These are phyloP conservation scores for Populus trichocarpa DNA, from an alignment of 441 rosid species.

Conservation along the genomic window DNA sequence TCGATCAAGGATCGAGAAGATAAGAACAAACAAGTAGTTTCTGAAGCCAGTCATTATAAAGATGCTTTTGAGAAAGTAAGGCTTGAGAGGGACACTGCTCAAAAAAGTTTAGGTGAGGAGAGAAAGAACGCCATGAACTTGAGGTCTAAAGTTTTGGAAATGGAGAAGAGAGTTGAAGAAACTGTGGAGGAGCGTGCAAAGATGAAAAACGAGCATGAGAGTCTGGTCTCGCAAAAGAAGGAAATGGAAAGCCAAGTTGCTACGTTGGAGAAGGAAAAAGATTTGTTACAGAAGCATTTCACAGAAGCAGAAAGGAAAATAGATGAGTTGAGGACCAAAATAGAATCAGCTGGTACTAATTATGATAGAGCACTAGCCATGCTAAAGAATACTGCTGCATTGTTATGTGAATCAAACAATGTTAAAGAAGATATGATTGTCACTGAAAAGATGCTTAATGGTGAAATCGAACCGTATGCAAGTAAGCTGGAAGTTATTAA, in stretches of 20 bases:
- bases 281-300: slow-evolving; percentile 31
- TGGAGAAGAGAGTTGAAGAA: slow-evolving; percentile 36
- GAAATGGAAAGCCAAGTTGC: slow-evolving; percentile 25
- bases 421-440: slow-evolving; percentile 27
- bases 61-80: slow-evolving; percentile 29
- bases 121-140: slow-evolving; percentile 30
- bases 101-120: slow-evolving; percentile 37
- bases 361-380: slow-evolving; percentile 35
- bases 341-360: slow-evolving; percentile 28
- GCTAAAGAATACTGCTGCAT: slow-evolving; percentile 46
- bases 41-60: slow-evolving; percentile 31
- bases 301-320: slow-evolving; percentile 30
- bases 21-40: slow-evolving; percentile 31
- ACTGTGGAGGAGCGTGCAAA: slow-evolving; percentile 24
- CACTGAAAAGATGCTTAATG: slow-evolving; percentile 30
- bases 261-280: slow-evolving; percentile 38
- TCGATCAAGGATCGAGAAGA: slow-evolving; percentile 28
- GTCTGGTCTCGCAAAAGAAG: slow-evolving; percentile 25
- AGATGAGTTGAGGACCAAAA: slow-evolving; percentile 35
- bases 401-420: slow-evolving; percentile 27
- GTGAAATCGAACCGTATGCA: slow-evolving; percentile 28
- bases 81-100: slow-evolving; percentile 38
- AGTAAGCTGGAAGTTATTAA: slow-evolving; percentile 47
- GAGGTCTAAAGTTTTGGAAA: slow-evolving; percentile 28
- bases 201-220: slow-evolving; percentile 27